A percentile compares a stretch with the other conserved stretches of the same genome.
Evolutionary conservation across 352 stramenopile genomes (phyloP).

Genomic region (Pythium vanterpoolii): DNA sequence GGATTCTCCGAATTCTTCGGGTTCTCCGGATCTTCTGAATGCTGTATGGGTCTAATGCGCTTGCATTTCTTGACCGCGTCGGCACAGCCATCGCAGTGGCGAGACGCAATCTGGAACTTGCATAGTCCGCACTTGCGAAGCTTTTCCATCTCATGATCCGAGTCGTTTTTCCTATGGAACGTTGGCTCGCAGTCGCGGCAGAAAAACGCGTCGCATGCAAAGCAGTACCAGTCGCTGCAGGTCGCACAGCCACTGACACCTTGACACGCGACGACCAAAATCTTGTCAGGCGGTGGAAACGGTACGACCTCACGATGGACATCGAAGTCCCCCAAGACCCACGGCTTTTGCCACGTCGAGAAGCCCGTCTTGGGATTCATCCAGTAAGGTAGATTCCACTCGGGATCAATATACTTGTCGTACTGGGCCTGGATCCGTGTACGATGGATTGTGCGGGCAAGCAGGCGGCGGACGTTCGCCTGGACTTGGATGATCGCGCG

Average conservation of each 20-base stretch:
- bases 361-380: conserved; percentile 59
- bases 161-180: conserved; percentile 31
- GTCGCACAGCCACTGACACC: conserved; percentile 34
- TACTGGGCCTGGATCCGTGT: conserved; percentile 42
- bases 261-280: conserved; percentile 42
- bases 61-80: conserved; percentile 9
- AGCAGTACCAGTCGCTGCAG: conserved; percentile 61
- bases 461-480: conserved; percentile 23
- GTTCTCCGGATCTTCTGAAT: background rate
- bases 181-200: conserved; percentile 36
- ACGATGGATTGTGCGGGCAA: conserved; percentile 33
- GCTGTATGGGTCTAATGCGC: background rate
- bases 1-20: background rate
- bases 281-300: conserved; percentile 34
- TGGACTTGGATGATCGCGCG: conserved; percentile 36
- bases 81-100: conserved; percentile 40
- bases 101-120: conserved; percentile 59
- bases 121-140: conserved; percentile 51
- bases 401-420: conserved; percentile 70
- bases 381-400: conserved; percentile 66
- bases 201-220: conserved; percentile 57
- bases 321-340: conserved; percentile 45
- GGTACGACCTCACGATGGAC: conserved; percentile 45
- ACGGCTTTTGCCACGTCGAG: conserved; percentile 69
- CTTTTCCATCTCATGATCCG: conserved; percentile 13